A percentile compares a stretch with the other conserved stretches of the same genome.
phyloP scores from a whole-genome alignment of 2,329 filamentous ascomycete species.

The Ascochyta pisi region DNA sequence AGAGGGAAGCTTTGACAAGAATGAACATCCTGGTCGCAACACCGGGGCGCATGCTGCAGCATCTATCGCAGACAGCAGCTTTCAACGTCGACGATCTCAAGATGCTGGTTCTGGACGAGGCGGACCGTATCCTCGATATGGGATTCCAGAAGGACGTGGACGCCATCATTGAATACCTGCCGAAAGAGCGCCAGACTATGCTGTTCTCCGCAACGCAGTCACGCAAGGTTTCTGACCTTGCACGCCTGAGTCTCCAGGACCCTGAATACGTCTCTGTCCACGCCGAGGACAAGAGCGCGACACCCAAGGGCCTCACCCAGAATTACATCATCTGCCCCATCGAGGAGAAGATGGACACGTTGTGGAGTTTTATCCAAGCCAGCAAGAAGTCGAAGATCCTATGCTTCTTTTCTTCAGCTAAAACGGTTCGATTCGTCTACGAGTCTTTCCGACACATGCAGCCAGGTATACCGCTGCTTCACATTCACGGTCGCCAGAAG shows the following conservation, averaged over 20 bases:
- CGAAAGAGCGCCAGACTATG: constrained; percentile 84
- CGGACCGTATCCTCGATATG: constrained; percentile 97
- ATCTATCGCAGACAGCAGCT: constrained; percentile 89
- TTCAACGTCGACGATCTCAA: constrained; percentile 91
- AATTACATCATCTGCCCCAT: constrained; percentile 89
- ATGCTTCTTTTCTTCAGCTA: constrained; percentile 93
- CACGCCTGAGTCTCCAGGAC: constrained; percentile 83
- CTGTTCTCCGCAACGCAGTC: constrained; percentile 97
- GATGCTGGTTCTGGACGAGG: constrained; percentile 93
- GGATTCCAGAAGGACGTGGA: constrained; percentile 91
- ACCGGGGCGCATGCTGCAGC: constrained; percentile 92
- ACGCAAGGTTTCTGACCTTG: constrained; percentile 89
- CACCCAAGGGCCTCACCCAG: constrained; percentile 83
- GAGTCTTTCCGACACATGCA: constrained; percentile 92
- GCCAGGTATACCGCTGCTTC: constrained; percentile 89
- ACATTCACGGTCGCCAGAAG: constrained; percentile 93
- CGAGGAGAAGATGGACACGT: constrained; percentile 85
- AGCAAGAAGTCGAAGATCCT: constrained; percentile 95
- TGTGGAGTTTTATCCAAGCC: constrained; percentile 90
- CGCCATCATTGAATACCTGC: constrained; percentile 90
- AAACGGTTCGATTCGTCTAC: constrained; percentile 95
- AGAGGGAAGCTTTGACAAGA: constrained; percentile 80
- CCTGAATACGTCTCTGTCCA: constrained; percentile 97
- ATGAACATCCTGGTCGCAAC: constrained; percentile 99
- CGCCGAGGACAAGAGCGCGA: constrained; percentile 78